Conservation (phyloP, 2,329 filamentous ascomycete species). For the Cyanodermella asteris region DNA sequence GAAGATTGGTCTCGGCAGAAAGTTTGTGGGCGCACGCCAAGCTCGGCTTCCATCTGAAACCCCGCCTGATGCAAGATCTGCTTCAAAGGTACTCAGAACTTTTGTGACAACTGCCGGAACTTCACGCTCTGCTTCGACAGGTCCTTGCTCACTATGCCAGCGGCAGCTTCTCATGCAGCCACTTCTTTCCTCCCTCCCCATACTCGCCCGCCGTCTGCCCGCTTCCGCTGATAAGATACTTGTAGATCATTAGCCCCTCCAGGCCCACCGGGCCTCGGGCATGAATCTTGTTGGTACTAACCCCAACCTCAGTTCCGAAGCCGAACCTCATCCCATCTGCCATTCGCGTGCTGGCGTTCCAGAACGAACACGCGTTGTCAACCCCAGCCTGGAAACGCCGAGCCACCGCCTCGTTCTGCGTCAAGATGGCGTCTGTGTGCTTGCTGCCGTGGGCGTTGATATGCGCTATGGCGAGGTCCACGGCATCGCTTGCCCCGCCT, state of each 20-base stretch:
- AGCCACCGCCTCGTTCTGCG: slow-evolving; percentile 42
- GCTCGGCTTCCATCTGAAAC: too few relatives aligned
- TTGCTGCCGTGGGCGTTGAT: slow-evolving; percentile 85
- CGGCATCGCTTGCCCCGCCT: slow-evolving; percentile 12
- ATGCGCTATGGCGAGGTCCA: slow-evolving; percentile 58
- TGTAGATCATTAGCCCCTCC: slow-evolving; percentile 91
- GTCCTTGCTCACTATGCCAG: slow-evolving; percentile 4
- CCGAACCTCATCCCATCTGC: slow-evolving; percentile 94
- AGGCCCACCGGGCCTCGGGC: slow-evolving; percentile 79
- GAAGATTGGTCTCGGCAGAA: too few relatives aligned
- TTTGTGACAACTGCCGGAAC: too few relatives aligned
- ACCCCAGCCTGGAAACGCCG: slow-evolving; percentile 67
- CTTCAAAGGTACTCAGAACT: too few relatives aligned
- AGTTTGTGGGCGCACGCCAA: too few relatives aligned
- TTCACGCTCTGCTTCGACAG: too few relatives aligned
- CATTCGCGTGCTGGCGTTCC: slow-evolving; percentile 88
- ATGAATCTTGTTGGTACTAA: slow-evolving; percentile 98
- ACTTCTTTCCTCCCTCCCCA: slow-evolving; percentile 30
- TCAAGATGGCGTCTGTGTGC: slow-evolving; percentile 85
- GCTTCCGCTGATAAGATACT: slow-evolving; percentile 69
- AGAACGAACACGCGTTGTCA: slow-evolving; percentile 84
- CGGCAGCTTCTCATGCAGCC: slow-evolving; percentile 32
- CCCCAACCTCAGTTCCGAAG: slow-evolving; percentile 94
- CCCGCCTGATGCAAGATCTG: too few relatives aligned
- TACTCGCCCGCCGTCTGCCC: slow-evolving; percentile 71